Evolutionary conservation across 108 stramenopile species (phyloP), one percentile per base, ranked within the genome.

Genomic region (Cyclotella sp.): DNA sequence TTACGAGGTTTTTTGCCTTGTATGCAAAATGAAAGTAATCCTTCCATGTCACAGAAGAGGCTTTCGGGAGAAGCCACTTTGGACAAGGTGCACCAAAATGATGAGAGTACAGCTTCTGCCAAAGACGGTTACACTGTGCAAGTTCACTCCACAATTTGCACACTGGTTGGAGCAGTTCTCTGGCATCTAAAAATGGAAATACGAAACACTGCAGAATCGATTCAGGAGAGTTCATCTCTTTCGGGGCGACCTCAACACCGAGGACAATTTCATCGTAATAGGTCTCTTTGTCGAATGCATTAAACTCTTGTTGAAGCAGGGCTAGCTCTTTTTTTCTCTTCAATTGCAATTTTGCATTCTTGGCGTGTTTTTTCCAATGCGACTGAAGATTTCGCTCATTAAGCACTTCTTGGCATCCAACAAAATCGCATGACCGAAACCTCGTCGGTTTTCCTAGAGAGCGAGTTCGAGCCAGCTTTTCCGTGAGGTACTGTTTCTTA

Each of bases 111-210:
- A 83, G 72, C 21, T 46, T 15, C 27, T 73, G 26, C 82, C 82
- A 83, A 16, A 83, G 40, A 24, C 14, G 12, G 41, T 77, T 58
- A 39, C 52, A 72, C 39, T 47, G 42, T 9, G 53, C 47, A 15
- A 81, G 3, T 12, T 68, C 54, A 0, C 54, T 77, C 82, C 82
- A 83, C 45, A 83, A 41, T 61, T 83, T 83, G 59, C 82, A 83
- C 2, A 77, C 54, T 21, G 72, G 70, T n/a, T 39, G 27, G 43
- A 73, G 24, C 15, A 83, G 18, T 63, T 83, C 82, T 0, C 54
- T 52, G 34, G 47, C 49, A 62, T 83, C 76, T 45, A 83, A 76
- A 26, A 73, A 83, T 12, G 82, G 43, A 45, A 83, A 83, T 3
- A 83, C 49, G 9, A 77, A 54, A 46, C 67, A 40, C 64, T 60